A percentile compares a stretch with the other conserved stretches of the same genome.
phyloP scores from a whole-genome alignment of 768 basidiomycete species.

The Podaxis sp. region DNA sequence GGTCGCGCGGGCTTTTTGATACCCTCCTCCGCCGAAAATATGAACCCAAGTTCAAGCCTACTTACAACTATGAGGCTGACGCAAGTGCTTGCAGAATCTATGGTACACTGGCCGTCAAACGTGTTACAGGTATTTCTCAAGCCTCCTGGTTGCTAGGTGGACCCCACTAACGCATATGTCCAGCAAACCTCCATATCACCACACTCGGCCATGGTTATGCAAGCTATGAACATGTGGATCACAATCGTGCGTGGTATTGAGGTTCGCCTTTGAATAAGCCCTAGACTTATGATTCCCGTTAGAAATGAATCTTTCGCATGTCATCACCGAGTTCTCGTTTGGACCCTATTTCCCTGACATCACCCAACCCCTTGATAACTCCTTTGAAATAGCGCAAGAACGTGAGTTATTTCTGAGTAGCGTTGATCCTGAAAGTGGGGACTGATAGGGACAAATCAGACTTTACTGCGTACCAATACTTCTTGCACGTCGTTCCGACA shows the following conservation, averaged over 20 bases:
- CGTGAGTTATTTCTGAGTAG: constrained; percentile 43
- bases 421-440: background rate
- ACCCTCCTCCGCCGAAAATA: constrained; percentile 44
- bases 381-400: constrained; percentile 70
- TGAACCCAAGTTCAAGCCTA: constrained; percentile 59
- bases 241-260: constrained; percentile 57
- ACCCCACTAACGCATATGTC: background rate
- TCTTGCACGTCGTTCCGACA: constrained; percentile 93
- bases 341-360: constrained; percentile 97
- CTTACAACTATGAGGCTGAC: constrained; percentile 66
- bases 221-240: constrained; percentile 84
- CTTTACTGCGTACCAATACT: constrained; percentile 93
- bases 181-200: constrained; percentile 92
- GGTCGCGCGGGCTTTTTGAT: constrained; percentile 72
- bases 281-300: background rate
- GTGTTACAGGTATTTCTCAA: constrained; percentile 70
- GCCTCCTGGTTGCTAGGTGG: background rate
- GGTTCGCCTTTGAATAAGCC: background rate
- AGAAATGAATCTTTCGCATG: constrained; percentile 79
- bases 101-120: constrained; percentile 81
- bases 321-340: constrained; percentile 96
- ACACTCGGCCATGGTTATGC: constrained; percentile 94
- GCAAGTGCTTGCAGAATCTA: constrained; percentile 84
- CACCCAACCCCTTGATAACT: constrained; percentile 90
- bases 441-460: constrained; percentile 39